Base-by-base conservation (phyloP, 192 early-diverging fungal species). In the Cetraspora pellucida region DNA sequence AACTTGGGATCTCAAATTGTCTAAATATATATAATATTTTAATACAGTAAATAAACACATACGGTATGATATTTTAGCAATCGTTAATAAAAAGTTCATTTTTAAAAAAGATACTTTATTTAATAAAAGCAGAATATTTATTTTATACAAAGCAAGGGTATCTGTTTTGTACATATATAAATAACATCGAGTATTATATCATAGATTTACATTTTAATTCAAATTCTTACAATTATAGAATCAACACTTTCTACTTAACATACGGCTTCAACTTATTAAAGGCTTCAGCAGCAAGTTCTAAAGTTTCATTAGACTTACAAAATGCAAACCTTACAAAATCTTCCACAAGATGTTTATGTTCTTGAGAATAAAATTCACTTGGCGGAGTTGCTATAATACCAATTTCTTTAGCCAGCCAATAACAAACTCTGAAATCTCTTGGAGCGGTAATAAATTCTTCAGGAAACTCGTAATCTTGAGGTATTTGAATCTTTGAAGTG, bases 351-450 rank as follows among this genome's bases (percentile, higher is more conserved):
- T 80, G 44, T 69, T 84, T 85, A 80, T 93, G 90, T 25, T 84
- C 83, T 47, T 82, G 85, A 55, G 88, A 91, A 78, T 96, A 96
- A 79, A 98, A 98, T 78, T 95, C 94, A 55, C 90, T 88, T 6
- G 95, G 94, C 61, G 97, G 95, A 79, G 97, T 98, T 13, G 92
- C 90, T 5, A 92, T 92, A 2, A 98, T 95, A 31, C 95, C 95
- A 81, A 93, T 92, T 79, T 95, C 91, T 75, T 89, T 92, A 23
- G 93, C 93, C 69, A 98, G 77, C 87, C 90, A 95, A 80, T 93
- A 91, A 72, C 91, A 94, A 23, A 92, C 88, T 72, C 91, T 88
- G 80, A 92, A 96, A 78, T 90, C 89, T 69, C 84, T 79, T 54
- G 92, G 93, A n/a, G 94, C 87, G 19, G 81, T 77, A 28, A 86